A percentile compares a stretch with the other conserved stretches of the same genome.
Evolutionary conservation across 148 eudicot species (phyloP).

Genomic region (Heliamphora exappendiculata): DNA sequence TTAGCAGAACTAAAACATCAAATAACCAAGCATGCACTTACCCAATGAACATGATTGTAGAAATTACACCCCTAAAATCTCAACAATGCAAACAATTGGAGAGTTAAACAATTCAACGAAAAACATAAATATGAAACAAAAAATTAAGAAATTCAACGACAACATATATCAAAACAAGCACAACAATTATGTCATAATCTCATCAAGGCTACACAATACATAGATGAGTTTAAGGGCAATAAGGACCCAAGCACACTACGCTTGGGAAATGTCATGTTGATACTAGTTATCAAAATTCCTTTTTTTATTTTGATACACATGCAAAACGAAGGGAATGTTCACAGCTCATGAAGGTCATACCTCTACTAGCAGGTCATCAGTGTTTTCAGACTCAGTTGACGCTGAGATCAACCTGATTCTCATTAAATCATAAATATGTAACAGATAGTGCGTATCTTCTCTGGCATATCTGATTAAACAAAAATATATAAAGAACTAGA

Average conservation of each 20-base stretch:
- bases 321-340: background rate
- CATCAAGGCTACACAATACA: background rate
- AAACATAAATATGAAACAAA: background rate
- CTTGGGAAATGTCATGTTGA: background rate
- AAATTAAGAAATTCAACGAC: background rate
- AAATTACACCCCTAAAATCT: background rate
- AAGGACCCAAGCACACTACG: background rate
- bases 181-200: background rate
- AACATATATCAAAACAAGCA: background rate
- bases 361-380: conserved; percentile 57
- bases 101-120: too few species aligned
- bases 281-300: background rate
- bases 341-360: conserved; percentile 21
- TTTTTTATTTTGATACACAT: background rate
- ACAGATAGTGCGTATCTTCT: conserved; percentile 92
- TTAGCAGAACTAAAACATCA: background rate
- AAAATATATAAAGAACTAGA: background rate
- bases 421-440: conserved; percentile 80
- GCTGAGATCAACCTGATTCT: conserved; percentile 51
- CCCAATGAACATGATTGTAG: background rate
- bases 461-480: conserved; percentile 73
- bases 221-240: background rate
- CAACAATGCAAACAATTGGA: too few species aligned
- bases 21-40: background rate
- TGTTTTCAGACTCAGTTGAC: conserved; percentile 37